Conservation (phyloP, 768 basidiomycete genomes). For the Suillus variegatus region DNA sequence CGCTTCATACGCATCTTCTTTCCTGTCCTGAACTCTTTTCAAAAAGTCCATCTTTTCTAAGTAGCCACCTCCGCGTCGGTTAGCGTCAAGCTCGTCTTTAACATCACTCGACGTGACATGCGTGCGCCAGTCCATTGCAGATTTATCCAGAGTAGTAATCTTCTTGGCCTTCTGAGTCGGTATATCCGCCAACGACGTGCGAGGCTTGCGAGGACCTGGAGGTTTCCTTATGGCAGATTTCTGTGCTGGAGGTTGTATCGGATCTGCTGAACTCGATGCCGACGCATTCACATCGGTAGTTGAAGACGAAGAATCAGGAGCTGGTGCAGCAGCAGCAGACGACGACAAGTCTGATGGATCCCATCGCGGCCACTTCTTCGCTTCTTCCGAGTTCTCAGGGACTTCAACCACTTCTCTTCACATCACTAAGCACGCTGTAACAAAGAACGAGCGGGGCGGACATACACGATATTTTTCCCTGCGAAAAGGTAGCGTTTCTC, state of each 20-base stretch:
- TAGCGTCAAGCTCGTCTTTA: conserved; percentile 73
- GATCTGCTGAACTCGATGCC: not conserved
- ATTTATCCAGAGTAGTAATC: conserved; percentile 83
- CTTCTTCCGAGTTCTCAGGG: conserved; percentile 69
- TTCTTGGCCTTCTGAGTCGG: conserved; percentile 69
- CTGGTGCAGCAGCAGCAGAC: conserved; percentile 1
- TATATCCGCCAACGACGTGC: conserved; percentile 53
- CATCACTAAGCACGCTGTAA: conserved; percentile 3
- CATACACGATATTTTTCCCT: conserved; percentile 74
- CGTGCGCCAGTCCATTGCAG: conserved; percentile 81
- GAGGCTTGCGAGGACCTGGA: conserved; percentile 69
- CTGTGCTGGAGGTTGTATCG: not conserved
- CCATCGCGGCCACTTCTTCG: conserved; percentile 73
- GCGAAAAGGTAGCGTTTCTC: conserved; percentile 74
- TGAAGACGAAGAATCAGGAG: conserved; percentile 10
- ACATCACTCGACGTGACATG: conserved; percentile 55
- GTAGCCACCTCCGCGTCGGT: conserved; percentile 76
- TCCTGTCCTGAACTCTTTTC: conserved; percentile 70
- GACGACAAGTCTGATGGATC: conserved; percentile 11
- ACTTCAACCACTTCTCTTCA: conserved; percentile 75
- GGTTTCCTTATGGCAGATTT: conserved; percentile 35
- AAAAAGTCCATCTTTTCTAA: conserved; percentile 86
- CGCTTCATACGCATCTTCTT: conserved; percentile 63
- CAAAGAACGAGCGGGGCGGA: conserved; percentile 31
- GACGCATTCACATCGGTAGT: not conserved